phyloP scores from a whole-genome alignment of 78 protist species.

The Emiliania huxleyi region DNA sequence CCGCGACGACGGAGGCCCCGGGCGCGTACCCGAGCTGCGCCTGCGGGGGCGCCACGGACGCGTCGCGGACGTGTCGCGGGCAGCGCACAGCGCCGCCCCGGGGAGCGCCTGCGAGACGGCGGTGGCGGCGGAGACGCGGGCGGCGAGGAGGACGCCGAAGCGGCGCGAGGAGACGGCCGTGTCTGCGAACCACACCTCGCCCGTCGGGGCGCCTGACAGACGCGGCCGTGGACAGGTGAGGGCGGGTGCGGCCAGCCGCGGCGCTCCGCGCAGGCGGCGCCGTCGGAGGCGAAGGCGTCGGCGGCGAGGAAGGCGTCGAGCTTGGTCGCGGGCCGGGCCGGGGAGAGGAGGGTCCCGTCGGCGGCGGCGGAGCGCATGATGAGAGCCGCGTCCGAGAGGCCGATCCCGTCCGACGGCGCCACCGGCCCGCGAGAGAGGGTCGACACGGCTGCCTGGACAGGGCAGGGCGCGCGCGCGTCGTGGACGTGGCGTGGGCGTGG shows the following conservation, averaged over 20 bases:
- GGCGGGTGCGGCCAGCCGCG: neutral
- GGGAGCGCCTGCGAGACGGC: too few relatives aligned
- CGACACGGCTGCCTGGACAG: constrained; percentile 28
- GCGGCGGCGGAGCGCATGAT: constrained; percentile 12
- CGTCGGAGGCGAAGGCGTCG: too few relatives aligned
- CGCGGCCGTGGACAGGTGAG: too few relatives aligned
- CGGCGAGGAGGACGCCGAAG: neutral
- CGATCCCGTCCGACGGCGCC: constrained; percentile 34
- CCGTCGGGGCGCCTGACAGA: neutral
- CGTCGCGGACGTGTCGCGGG: too few relatives aligned
- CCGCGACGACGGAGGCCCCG: neutral
- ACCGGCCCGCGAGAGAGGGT: constrained; percentile 54
- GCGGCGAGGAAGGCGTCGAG: constrained; percentile 8
- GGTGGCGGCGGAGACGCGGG: neutral
- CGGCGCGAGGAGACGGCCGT: neutral
- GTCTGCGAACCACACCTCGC: neutral
- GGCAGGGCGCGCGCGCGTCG: too few relatives aligned
- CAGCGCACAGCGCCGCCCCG: too few relatives aligned
- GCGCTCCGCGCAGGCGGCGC: too few relatives aligned
- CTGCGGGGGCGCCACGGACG: neutral
- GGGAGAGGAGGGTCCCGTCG: constrained; percentile 36
- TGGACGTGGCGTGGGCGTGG: too few relatives aligned
- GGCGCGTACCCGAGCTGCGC: neutral
- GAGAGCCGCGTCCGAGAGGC: neutral
- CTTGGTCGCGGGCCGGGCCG: neutral